Conservation (phyloP, 257 asterid species). For the Solanum ossicruentum region DNA sequence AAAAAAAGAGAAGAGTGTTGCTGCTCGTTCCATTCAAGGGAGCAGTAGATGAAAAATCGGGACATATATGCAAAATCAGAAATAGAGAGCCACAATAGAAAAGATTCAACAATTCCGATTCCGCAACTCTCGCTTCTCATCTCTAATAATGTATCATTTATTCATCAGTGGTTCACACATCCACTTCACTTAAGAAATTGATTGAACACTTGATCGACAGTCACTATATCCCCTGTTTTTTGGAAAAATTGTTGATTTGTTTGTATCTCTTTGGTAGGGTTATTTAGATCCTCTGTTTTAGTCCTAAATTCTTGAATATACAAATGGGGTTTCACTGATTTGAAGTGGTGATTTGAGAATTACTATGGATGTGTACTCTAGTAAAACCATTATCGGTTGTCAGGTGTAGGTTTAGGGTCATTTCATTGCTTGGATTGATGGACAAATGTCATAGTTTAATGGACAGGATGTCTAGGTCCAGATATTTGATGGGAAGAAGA, state of each 20-base stretch:
- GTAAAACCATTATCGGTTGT: background rate
- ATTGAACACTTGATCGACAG: background rate
- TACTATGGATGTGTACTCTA: background rate
- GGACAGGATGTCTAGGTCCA: background rate
- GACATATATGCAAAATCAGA: background rate
- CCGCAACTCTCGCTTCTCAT: background rate
- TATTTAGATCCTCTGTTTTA: background rate
- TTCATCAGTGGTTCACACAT: background rate
- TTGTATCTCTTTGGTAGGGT: background rate
- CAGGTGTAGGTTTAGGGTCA: background rate
- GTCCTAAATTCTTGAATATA: background rate
- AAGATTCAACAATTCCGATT: background rate
- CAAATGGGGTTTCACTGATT: background rate
- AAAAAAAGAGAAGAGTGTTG: too few relatives aligned
- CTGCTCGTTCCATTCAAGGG: too few relatives aligned
- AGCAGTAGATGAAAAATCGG: background rate
- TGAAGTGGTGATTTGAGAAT: background rate
- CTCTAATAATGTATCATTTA: background rate
- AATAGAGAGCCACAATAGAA: background rate
- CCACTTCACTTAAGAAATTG: background rate
- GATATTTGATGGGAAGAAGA: background rate
- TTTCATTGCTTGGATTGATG: conserved; percentile 2
- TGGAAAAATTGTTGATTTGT: background rate
- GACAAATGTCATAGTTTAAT: conserved; percentile 1
- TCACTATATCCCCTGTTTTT: background rate